Evolutionary conservation across 371 early-diverging fungal species (phyloP).

Genomic region (Mortierella sp.): DNA sequence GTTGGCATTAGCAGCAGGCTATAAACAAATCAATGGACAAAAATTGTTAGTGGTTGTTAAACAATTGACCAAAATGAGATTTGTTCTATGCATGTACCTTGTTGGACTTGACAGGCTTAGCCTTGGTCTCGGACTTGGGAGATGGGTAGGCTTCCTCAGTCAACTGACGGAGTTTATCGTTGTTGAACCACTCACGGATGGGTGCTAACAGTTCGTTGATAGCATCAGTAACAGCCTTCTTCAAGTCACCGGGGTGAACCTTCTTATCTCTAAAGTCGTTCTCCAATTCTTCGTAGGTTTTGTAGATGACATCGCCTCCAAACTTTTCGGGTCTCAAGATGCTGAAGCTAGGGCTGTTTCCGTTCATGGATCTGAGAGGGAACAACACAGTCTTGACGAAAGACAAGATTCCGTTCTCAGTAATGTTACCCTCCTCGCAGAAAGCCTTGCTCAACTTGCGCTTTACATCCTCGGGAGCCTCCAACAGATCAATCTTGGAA

Average conservation of each 20-base stretch:
- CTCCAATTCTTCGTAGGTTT: conserved; percentile 82
- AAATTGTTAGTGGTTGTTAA: not conserved
- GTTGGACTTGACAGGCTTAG: conserved; percentile 51
- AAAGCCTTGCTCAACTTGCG: conserved; percentile 98
- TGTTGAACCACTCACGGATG: conserved; percentile 83
- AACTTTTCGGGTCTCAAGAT: conserved; percentile 88
- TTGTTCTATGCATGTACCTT: conserved; percentile 22
- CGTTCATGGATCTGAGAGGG: conserved; percentile 80
- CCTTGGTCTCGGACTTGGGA: conserved; percentile 56
- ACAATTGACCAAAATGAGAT: not conserved
- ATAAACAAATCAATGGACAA: not conserved
- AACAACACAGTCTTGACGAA: conserved; percentile 94
- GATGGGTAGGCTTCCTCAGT: conserved; percentile 78
- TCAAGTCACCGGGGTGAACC: conserved; percentile 98
- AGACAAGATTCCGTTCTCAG: conserved; percentile 94
- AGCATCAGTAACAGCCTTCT: conserved; percentile 87
- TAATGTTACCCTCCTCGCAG: conserved; percentile 98
- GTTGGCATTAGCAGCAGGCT: conserved; percentile 47
- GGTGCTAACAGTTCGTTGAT: conserved; percentile 94
- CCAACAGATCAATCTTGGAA: conserved; percentile 99
- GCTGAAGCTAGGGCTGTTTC: conserved; percentile 72
- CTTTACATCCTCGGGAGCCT: conserved; percentile 86
- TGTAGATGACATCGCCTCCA: conserved; percentile 88
- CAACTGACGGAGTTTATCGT: conserved; percentile 73
- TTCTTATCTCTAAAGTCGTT: conserved; percentile 88